Evolutionary conservation across 2,329 filamentous ascomycete genomes (phyloP), one percentile per base, ranked within the genome.

Genomic region (Arthrobotrys sphaeroides): DNA sequence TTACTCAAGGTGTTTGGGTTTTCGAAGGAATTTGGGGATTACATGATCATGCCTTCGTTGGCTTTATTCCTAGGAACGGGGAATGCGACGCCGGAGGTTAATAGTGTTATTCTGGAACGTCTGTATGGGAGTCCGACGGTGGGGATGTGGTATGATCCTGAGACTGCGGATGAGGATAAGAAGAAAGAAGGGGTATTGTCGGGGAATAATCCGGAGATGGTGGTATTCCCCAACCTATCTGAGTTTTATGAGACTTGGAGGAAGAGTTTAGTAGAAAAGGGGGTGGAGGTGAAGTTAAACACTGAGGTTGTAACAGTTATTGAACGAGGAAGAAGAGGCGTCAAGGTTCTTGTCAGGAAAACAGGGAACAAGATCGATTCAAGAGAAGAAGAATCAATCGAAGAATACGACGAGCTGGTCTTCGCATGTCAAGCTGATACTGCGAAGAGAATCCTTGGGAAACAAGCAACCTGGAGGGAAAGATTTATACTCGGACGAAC

Each of bases 41-140:
- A 88, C 36, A 89, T 93, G 82, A 88, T 90, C 0, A 85, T 91
- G 69, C 90, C 90, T 0, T 87, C 93, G 81, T 87, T 92, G 31
- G 90, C 90, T 0, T 83, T 93, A 0, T 92, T 93, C 80, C 84
- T 93, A 0, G 90, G 90, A 0, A 92, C 90, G 0, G 90, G 90
- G 0, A 93, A 93, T 78, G 89, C 91, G 78, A 90, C 90, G 0
- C 88, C 90, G 0, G 88, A 91, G 77, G 90, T 93, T 0, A 88
- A 90, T 0, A 87, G 86, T 43, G 89, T 90, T 22, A 88, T 93
- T 33, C 84, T 93, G 3, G 87, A 89, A 79, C 82, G 87, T 3
- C 81, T 90, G 0, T 89, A 88, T 53, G 69, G 45, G 12, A 70
- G 65, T 61, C 86, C 86, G 0, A 88, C 86, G 0, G 87, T 87